phyloP scores from a whole-genome alignment of 2,329 filamentous ascomycete species.

The Ophiostoma sp. region DNA sequence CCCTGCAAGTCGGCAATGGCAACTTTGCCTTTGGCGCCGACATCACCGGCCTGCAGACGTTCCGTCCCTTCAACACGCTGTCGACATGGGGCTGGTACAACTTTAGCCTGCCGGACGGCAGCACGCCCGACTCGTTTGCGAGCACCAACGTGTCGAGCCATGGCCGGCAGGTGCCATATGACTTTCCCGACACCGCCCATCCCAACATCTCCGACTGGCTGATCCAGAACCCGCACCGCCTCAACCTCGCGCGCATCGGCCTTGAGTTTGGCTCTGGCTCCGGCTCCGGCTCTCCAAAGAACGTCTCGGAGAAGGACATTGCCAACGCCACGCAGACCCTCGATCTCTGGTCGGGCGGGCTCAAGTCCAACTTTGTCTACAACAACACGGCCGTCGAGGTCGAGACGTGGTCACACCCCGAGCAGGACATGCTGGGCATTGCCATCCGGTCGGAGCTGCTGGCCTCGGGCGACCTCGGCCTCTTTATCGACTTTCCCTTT shows the following conservation, averaged over 20 bases:
- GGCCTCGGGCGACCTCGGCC: neutral
- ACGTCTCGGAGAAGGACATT: neutral
- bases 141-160: conserved; percentile 36
- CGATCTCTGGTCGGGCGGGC: conserved; percentile 45
- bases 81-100: conserved; percentile 49
- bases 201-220: conserved; percentile 1
- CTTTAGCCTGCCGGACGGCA: conserved; percentile 41
- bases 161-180: neutral
- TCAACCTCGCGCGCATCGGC: neutral
- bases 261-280: neutral
- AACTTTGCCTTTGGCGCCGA: conserved; percentile 47
- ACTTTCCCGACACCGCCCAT: neutral
- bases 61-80: conserved; percentile 44
- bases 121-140: conserved; percentile 33
- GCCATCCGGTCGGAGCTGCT: conserved; percentile 39
- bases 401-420: conserved; percentile 42
- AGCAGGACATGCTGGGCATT: conserved; percentile 44
- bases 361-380: conserved; percentile 42
- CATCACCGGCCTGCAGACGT: conserved; percentile 44
- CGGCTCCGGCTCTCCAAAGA: neutral
- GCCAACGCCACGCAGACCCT: conserved; percentile 29
- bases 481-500: conserved; percentile 1
- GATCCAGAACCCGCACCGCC: neutral
- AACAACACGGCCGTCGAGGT: conserved; percentile 39
- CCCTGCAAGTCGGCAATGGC: conserved; percentile 48